A percentile compares a stretch with the other conserved stretches of the same genome.
Conservation (phyloP, 352 stramenopile genomes). For the Globisporangium cystogenes region DNA sequence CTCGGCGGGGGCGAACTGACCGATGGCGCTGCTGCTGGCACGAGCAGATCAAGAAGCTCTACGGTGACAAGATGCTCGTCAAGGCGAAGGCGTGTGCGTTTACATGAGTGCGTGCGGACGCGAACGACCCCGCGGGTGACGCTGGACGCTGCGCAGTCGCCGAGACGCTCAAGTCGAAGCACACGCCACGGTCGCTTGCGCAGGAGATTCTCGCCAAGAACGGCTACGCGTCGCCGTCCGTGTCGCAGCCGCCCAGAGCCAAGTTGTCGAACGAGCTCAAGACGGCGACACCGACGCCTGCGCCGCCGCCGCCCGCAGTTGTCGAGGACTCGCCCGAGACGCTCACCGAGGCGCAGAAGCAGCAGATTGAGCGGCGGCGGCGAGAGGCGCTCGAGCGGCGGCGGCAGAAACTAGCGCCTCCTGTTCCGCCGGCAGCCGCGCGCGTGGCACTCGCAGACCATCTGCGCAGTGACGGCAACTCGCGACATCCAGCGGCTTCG, state of each 20-base stretch:
- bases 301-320: slow-evolving; percentile 3
- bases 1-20: not conserved
- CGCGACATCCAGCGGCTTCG: not conserved
- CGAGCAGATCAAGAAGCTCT: slow-evolving; percentile 48
- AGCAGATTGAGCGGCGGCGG: slow-evolving; percentile 46
- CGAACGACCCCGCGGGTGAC: not conserved
- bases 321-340: slow-evolving; percentile 25
- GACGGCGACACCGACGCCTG: not conserved
- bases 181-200: slow-evolving; percentile 61
- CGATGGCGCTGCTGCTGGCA: not conserved
- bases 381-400: slow-evolving; percentile 53
- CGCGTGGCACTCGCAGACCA: too few relatives aligned
- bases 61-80: slow-evolving; percentile 63
- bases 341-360: slow-evolving; percentile 47
- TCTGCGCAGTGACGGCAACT: not conserved
- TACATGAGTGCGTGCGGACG: not conserved
- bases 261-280: not conserved
- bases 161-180: slow-evolving; percentile 34
- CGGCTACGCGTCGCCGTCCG: slow-evolving; percentile 26
- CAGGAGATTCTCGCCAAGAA: slow-evolving; percentile 60
- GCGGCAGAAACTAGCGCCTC: slow-evolving; percentile 17
- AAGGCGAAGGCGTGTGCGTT: slow-evolving; percentile 61
- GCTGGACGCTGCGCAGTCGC: slow-evolving; percentile 25
- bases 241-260: not conserved
- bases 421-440: not conserved